phyloP scores from a whole-genome alignment of 148 eudicot species.

The Fagopyrum esculentum region DNA sequence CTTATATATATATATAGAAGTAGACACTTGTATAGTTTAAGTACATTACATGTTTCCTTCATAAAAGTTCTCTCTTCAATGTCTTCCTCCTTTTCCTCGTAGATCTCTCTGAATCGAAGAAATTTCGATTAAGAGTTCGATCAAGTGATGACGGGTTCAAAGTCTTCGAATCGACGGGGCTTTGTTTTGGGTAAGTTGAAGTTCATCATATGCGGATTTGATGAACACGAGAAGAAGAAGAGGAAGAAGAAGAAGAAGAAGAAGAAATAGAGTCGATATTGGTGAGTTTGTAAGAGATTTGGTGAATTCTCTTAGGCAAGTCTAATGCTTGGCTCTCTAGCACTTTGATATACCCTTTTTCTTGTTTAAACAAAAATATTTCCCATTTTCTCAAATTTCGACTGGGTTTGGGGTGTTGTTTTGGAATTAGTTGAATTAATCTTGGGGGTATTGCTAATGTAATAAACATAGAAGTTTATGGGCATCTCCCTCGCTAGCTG shows the following conservation, averaged over 20 bases:
- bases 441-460: conserved; percentile 1
- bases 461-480: not conserved
- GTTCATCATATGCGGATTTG: not conserved
- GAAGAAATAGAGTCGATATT: not conserved
- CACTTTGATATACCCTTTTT: not conserved
- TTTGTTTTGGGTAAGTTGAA: not conserved
- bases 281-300: conserved; percentile 1
- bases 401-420: not conserved
- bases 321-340: conserved; percentile 10
- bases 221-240: not conserved
- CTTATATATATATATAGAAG: not conserved
- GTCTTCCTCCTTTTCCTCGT: not conserved
- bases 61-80: not conserved
- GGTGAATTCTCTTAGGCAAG: conserved; percentile 9
- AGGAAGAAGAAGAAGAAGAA: not conserved
- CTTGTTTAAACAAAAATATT: not conserved
- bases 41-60: not conserved
- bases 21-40: not conserved
- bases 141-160: not conserved
- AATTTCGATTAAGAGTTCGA: not conserved
- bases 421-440: not conserved
- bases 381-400: not conserved
- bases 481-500: not conserved
- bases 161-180: not conserved
- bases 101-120: not conserved